Conservation (phyloP, 2,329 filamentous ascomycete species). For the Colletotrichum sp. region DNA sequence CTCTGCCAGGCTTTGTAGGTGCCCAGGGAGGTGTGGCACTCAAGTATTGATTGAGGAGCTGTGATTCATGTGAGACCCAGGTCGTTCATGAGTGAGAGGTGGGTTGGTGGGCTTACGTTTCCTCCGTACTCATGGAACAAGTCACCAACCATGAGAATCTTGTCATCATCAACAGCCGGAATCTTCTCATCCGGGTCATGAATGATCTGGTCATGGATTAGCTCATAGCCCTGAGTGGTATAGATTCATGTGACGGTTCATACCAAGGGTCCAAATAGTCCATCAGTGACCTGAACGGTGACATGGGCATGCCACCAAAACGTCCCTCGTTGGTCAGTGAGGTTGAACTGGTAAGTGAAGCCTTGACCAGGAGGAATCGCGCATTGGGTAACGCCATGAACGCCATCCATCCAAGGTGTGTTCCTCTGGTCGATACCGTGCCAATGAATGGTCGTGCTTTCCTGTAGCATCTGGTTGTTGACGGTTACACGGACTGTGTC, state of each 20-base stretch:
- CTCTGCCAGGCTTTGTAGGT: slow-evolving; percentile 38
- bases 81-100: not conserved
- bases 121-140: slow-evolving; percentile 41
- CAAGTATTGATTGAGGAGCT: slow-evolving; percentile 36
- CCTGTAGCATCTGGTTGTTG: slow-evolving; percentile 39
- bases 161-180: slow-evolving; percentile 34
- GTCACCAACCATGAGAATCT: slow-evolving; percentile 42
- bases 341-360: slow-evolving; percentile 62
- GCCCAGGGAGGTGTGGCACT: slow-evolving; percentile 36
- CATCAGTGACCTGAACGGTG: slow-evolving; percentile 15
- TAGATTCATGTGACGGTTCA: not conserved
- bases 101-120: slow-evolving; percentile 27
- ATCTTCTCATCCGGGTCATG: slow-evolving; percentile 38
- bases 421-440: slow-evolving; percentile 72
- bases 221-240: too few relatives aligned
- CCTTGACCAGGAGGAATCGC: slow-evolving; percentile 59
- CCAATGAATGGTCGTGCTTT: slow-evolving; percentile 66
- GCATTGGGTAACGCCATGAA: slow-evolving; percentile 65
- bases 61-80: slow-evolving; percentile 24
- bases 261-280: slow-evolving; percentile 22
- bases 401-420: slow-evolving; percentile 70
- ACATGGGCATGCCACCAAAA: slow-evolving; percentile 69
- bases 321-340: slow-evolving; percentile 62
- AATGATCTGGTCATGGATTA: slow-evolving; percentile 31
- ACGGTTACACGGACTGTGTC: slow-evolving; percentile 47